Evolutionary conservation across 257 asterid species (phyloP).

Genomic region (Ligustrum vulgare): DNA sequence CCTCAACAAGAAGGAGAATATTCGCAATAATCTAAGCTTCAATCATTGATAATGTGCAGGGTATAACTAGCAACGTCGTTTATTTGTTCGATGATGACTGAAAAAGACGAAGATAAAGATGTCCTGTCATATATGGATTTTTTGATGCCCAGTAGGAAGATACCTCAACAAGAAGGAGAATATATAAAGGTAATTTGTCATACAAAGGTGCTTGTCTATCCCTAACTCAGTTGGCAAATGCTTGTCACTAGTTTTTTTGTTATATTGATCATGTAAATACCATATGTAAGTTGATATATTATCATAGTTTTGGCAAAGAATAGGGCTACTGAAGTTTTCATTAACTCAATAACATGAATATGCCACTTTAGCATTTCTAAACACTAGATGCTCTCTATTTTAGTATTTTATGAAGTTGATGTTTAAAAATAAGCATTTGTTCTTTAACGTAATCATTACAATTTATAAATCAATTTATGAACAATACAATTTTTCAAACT

Average conservation of each 20-base stretch:
- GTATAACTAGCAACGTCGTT: neutral
- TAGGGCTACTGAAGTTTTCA: neutral
- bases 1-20: neutral
- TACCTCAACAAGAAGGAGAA: neutral
- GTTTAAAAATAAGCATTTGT: too few species aligned
- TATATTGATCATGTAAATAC: neutral
- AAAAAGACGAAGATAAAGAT: neutral
- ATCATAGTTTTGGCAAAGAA: neutral
- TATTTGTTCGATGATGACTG: neutral
- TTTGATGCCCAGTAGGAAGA: neutral
- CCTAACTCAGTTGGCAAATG: neutral
- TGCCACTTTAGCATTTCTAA: too few species aligned
- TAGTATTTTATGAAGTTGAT: too few species aligned
- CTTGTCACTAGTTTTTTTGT: neutral
- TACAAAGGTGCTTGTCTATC: too few species aligned
- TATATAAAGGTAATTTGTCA: too few species aligned
- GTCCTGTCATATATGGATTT: neutral
- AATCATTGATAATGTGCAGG: neutral
- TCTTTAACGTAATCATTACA: too few species aligned
- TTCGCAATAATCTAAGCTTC: neutral
- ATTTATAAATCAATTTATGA: too few species aligned
- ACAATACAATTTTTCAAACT: too few species aligned
- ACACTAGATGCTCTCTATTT: too few species aligned
- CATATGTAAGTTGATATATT: neutral
- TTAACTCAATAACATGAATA: too few species aligned